Conservation (phyloP, 2,329 filamentous ascomycete species). For the Lecanoromycetidae sp. region DNA sequence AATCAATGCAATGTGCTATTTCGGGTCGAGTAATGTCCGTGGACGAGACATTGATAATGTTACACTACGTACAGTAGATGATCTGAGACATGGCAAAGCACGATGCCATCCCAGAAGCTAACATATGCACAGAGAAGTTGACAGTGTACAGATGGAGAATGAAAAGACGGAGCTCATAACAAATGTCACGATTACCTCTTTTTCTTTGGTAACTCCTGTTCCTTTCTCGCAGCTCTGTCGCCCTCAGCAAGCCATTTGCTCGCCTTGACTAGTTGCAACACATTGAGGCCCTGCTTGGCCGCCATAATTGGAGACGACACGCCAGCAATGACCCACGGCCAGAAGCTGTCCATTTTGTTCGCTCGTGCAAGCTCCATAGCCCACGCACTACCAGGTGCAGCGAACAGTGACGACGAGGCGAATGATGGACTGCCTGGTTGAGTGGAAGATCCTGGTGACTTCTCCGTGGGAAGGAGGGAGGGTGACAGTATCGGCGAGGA, state of each 20-base stretch:
- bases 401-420: slow-evolving; percentile 63
- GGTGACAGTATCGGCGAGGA: slow-evolving; percentile 81
- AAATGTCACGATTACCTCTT: slow-evolving; percentile 20
- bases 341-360: slow-evolving; percentile 75
- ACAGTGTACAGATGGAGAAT: neutral
- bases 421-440: slow-evolving; percentile 58
- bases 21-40: neutral
- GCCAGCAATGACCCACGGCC: slow-evolving; percentile 69
- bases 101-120: neutral
- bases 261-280: slow-evolving; percentile 87
- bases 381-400: slow-evolving; percentile 80
- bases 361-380: slow-evolving; percentile 85
- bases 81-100: neutral
- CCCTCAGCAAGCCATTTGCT: slow-evolving; percentile 86
- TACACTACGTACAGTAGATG: neutral
- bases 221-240: slow-evolving; percentile 56
- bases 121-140: slow-evolving; percentile 2
- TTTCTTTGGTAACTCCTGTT: slow-evolving; percentile 42
- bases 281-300: slow-evolving; percentile 85
- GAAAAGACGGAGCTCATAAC: neutral
- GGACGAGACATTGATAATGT: neutral
- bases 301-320: slow-evolving; percentile 79
- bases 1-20: slow-evolving; percentile 2
- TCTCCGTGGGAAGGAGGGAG: slow-evolving; percentile 57
- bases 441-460: slow-evolving; percentile 35